Evolutionary conservation across 2,329 filamentous ascomycete genomes (phyloP).

Genomic region (Pyricularia grisea): DNA sequence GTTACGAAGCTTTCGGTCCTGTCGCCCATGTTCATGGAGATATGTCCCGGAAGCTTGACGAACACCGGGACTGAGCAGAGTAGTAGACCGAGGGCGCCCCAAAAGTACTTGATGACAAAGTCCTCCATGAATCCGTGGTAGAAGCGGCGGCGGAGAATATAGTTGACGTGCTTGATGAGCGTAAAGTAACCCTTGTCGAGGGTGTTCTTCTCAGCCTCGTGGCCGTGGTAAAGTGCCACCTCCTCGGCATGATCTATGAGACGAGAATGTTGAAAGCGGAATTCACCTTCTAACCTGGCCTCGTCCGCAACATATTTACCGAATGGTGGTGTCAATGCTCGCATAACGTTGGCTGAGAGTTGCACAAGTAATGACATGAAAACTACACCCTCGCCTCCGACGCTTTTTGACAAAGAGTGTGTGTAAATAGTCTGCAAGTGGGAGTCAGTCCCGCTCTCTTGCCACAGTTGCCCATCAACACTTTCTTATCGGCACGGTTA

Average conservation of each 20-base stretch:
- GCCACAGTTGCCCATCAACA: not conserved
- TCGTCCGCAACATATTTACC: conserved; percentile 97
- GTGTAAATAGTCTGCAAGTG: conserved; percentile 68
- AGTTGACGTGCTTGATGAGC: conserved; percentile 96
- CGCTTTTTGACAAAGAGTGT: conserved; percentile 82
- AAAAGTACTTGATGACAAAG: conserved; percentile 99
- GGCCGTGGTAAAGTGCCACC: conserved; percentile 82
- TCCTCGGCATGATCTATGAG: conserved; percentile 96
- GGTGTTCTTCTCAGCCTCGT: conserved; percentile 90
- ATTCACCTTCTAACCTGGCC: conserved; percentile 88
- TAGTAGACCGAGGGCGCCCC: conserved; percentile 84
- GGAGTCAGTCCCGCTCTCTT: not conserved
- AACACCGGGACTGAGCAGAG: conserved; percentile 95
- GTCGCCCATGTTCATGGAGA: conserved; percentile 58
- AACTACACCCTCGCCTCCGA: conserved; percentile 92
- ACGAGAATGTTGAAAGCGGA: conserved; percentile 87
- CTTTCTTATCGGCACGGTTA: not conserved
- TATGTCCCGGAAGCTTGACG: conserved; percentile 74
- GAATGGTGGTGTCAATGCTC: conserved; percentile 88
- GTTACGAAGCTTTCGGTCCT: conserved; percentile 77
- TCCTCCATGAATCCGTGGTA: conserved; percentile 99
- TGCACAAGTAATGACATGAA: conserved; percentile 94
- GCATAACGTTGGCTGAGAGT: conserved; percentile 85
- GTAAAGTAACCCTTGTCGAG: conserved; percentile 98
- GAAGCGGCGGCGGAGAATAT: conserved; percentile 79